These are phyloP conservation scores for Fusarium liriodendri DNA, from an alignment of 2,329 filamentous ascomycete species.

Conservation along the genomic window DNA sequence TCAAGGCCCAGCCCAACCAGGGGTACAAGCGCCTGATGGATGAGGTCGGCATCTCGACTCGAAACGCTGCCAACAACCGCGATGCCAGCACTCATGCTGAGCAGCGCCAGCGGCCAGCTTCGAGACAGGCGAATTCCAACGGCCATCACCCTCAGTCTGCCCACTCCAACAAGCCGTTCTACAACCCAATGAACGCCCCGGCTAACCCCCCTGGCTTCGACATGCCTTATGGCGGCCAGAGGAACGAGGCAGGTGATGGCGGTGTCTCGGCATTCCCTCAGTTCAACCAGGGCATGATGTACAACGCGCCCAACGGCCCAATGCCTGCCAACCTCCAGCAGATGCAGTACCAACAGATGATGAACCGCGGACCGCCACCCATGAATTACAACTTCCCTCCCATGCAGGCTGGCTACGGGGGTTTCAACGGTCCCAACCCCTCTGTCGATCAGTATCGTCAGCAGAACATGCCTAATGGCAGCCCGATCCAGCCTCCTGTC, in stretches of 20 bases:
- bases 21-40: slow-evolving; percentile 99
- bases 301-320: slow-evolving; percentile 57
- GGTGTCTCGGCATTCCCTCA: slow-evolving; percentile 61
- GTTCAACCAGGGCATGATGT: slow-evolving; percentile 65
- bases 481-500: slow-evolving; percentile 61
- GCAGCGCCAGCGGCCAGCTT: slow-evolving; percentile 66
- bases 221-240: slow-evolving; percentile 61
- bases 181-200: slow-evolving; percentile 61
- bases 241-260: slow-evolving; percentile 64
- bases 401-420: slow-evolving; percentile 67
- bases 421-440: slow-evolving; percentile 61
- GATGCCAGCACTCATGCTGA: slow-evolving; percentile 58
- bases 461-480: slow-evolving; percentile 62
- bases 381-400: slow-evolving; percentile 68
- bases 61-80: slow-evolving; percentile 59
- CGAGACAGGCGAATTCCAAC: slow-evolving; percentile 63
- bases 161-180: slow-evolving; percentile 63
- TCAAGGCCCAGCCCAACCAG: slow-evolving; percentile 94
- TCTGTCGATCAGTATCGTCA: slow-evolving; percentile 68
- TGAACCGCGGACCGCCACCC: slow-evolving; percentile 63
- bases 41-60: slow-evolving; percentile 88
- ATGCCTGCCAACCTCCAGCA: slow-evolving; percentile 63
- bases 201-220: slow-evolving; percentile 60
- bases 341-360: slow-evolving; percentile 70
- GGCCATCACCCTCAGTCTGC: slow-evolving; percentile 54